Evolutionary conservation across 805 yeast genomes (phyloP).

Genomic region (Starmerella vaccinii): DNA sequence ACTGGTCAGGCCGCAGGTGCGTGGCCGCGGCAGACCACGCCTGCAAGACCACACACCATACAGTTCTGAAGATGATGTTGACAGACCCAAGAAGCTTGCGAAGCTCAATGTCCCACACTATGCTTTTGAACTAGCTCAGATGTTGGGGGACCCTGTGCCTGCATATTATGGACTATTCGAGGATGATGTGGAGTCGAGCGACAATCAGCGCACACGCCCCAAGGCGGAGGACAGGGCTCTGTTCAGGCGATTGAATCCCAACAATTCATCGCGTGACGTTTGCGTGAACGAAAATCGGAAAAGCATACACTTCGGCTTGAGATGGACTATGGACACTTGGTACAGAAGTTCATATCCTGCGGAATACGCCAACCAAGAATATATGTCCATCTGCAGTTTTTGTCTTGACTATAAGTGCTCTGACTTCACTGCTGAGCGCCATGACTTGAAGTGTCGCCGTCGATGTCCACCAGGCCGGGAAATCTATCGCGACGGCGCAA

Average conservation of each 20-base stretch:
- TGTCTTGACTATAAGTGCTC: slow-evolving; percentile 74
- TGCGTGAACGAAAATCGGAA: not conserved
- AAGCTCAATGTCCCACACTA: slow-evolving; percentile 10
- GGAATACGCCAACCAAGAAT: slow-evolving; percentile 53
- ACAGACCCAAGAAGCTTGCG: slow-evolving; percentile 1
- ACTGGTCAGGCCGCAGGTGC: not conserved
- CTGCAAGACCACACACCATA: not conserved
- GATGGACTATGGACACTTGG: slow-evolving; percentile 78
- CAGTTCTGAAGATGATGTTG: not conserved
- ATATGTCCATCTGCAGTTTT: slow-evolving; percentile 68
- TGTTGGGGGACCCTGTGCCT: slow-evolving; percentile 14
- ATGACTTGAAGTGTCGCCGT: slow-evolving; percentile 59
- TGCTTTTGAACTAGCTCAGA: slow-evolving; percentile 13
- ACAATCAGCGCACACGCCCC: slow-evolving; percentile 10
- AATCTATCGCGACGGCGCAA: slow-evolving; percentile 57
- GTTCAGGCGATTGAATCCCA: not conserved
- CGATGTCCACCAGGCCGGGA: slow-evolving; percentile 85
- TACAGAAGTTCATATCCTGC: slow-evolving; percentile 89
- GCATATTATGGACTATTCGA: slow-evolving; percentile 17
- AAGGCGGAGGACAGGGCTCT: slow-evolving; percentile 16
- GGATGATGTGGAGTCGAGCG: not conserved
- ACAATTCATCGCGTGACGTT: not conserved
- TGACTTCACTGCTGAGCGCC: slow-evolving; percentile 57
- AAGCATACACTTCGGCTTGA: slow-evolving; percentile 54
- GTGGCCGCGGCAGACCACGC: not conserved